phyloP scores from a whole-genome alignment of 192 early-diverging fungal genomes.

The Gamsiella multidivaricata region DNA sequence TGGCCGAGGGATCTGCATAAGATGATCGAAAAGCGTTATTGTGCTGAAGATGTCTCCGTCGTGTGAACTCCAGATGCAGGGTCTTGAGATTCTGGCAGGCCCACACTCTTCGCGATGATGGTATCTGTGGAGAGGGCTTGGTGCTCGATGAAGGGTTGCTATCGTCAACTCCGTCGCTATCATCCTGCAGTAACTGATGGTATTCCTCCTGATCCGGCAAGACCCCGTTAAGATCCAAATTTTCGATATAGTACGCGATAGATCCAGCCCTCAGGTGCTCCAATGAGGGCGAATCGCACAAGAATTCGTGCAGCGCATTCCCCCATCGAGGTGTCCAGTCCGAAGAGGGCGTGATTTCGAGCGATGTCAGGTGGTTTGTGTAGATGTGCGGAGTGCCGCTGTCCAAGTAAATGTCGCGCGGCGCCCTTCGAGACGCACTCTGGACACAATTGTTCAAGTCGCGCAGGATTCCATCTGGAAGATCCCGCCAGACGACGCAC shows the following conservation, averaged over 20 bases:
- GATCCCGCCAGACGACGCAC: slow-evolving; percentile 12
- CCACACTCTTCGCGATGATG: slow-evolving; percentile 4
- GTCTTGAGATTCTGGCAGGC: slow-evolving; percentile 32
- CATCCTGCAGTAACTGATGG: neutral
- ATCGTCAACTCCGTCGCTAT: neutral
- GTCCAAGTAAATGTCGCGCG: neutral
- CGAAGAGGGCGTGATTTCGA: slow-evolving; percentile 15
- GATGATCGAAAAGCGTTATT: neutral
- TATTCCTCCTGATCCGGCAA: neutral
- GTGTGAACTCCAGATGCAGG: slow-evolving; percentile 15
- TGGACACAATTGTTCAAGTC: slow-evolving; percentile 20
- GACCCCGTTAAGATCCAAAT: slow-evolving; percentile 12
- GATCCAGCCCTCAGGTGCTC: slow-evolving; percentile 17
- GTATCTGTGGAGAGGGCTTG: neutral
- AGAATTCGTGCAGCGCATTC: slow-evolving; percentile 13
- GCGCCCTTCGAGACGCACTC: neutral
- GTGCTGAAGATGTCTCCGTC: neutral
- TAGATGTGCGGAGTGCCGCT: neutral
- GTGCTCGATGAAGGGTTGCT: neutral
- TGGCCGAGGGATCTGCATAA: too few species aligned
- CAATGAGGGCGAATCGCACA: slow-evolving; percentile 7
- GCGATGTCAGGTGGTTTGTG: slow-evolving; percentile 18
- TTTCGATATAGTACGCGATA: slow-evolving; percentile 22
- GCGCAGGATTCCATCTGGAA: slow-evolving; percentile 8
- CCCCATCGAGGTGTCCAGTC: slow-evolving; percentile 29